These are phyloP conservation scores for Curvularia eragrostidis DNA, from an alignment of 2,329 filamentous ascomycete species.

Conservation along the genomic window DNA sequence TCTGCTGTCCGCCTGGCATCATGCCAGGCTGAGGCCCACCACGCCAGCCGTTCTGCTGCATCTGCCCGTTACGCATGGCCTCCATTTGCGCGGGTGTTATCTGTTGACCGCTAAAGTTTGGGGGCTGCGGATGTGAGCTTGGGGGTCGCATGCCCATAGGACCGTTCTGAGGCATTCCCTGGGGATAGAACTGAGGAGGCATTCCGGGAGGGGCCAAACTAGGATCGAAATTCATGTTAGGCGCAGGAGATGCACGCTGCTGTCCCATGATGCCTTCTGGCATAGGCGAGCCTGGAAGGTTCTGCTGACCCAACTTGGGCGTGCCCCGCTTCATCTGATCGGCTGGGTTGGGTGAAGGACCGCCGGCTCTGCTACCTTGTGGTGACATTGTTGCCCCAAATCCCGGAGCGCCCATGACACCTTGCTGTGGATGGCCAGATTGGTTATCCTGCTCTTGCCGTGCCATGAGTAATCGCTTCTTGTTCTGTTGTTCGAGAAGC, in stretches of 20 bases:
- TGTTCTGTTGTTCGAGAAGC: conserved; percentile 86
- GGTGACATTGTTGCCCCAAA: conserved; percentile 74
- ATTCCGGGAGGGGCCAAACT: conserved; percentile 58
- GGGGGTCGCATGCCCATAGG: conserved; percentile 63
- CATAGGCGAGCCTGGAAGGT: conserved; percentile 71
- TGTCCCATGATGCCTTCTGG: conserved; percentile 72
- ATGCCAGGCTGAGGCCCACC: conserved; percentile 55
- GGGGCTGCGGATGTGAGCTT: conserved; percentile 56
- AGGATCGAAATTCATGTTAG: conserved; percentile 60
- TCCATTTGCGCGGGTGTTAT: conserved; percentile 67
- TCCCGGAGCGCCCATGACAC: conserved; percentile 58
- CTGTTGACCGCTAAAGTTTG: conserved; percentile 64
- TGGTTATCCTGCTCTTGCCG: conserved; percentile 78
- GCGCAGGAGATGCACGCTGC: conserved; percentile 66
- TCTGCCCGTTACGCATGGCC: conserved; percentile 48
- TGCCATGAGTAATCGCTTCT: conserved; percentile 84
- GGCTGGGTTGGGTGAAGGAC: conserved; percentile 76
- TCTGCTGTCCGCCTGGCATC: conserved; percentile 65
- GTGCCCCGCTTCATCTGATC: conserved; percentile 82
- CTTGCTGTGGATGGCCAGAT: conserved; percentile 56
- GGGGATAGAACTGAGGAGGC: conserved; percentile 46
- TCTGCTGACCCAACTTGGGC: conserved; percentile 73
- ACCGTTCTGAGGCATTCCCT: conserved; percentile 41
- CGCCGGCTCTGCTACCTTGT: conserved; percentile 70
- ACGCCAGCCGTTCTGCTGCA: conserved; percentile 49